Evolutionary conservation across 768 basidiomycete genomes (phyloP).

Genomic region (Boletus insuetus): DNA sequence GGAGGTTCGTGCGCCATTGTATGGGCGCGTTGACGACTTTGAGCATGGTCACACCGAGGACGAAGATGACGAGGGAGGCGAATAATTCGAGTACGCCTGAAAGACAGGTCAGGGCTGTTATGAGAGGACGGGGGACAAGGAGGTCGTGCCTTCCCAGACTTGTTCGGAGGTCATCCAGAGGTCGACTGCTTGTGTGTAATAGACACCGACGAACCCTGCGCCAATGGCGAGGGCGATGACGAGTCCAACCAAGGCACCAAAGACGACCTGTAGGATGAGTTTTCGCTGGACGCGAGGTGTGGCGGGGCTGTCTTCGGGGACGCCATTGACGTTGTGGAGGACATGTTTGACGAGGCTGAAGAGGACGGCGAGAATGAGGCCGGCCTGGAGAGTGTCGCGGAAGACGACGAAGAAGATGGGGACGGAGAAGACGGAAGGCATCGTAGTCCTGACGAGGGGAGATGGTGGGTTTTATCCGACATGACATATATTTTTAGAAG

Average conservation of each 20-base stretch:
- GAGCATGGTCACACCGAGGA: conserved; percentile 93
- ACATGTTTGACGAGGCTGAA: conserved; percentile 91
- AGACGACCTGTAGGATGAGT: conserved; percentile 69
- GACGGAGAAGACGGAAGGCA: conserved; percentile 66
- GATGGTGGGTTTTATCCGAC: neutral
- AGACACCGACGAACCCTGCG: conserved; percentile 89
- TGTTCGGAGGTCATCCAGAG: conserved; percentile 84
- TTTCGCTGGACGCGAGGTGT: conserved; percentile 54
- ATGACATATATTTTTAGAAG: no score
- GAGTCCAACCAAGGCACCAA: conserved; percentile 75
- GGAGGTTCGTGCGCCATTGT: conserved; percentile 93
- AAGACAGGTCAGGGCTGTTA: neutral
- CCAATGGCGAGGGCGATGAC: conserved; percentile 79
- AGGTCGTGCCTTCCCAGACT: conserved; percentile 80
- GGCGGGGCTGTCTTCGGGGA: conserved; percentile 4
- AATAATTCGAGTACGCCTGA: conserved; percentile 68
- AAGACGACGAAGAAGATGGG: conserved; percentile 97
- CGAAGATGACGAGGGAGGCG: conserved; percentile 79
- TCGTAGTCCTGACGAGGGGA: neutral
- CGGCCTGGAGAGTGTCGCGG: conserved; percentile 90
- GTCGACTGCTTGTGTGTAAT: conserved; percentile 87
- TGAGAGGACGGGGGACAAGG: neutral
- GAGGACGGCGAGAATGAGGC: conserved; percentile 89
- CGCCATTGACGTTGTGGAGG: conserved; percentile 36
- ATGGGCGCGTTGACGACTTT: conserved; percentile 91